Base-by-base conservation (phyloP, 2,329 filamentous ascomycete genomes). In the Penicillium rolfsii region DNA sequence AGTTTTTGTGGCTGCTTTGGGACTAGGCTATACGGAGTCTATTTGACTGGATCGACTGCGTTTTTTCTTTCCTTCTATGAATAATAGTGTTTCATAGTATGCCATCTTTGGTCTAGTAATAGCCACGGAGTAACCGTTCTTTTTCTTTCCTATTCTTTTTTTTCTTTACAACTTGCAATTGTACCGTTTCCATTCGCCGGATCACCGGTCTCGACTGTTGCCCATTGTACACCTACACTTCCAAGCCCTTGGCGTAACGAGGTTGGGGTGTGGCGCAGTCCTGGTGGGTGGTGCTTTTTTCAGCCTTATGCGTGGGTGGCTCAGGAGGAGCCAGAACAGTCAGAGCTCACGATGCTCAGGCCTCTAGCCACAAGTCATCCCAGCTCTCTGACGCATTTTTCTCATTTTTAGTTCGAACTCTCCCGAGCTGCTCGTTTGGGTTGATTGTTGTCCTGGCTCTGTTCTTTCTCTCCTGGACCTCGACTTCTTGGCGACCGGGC, bases 351-450 rank as follows among this genome's bases (percentile, higher is more conserved):
- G 30, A 6, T 40, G 50, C 22, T n/a, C 19, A 26, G 50, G 35
- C 16, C 22, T 7, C 5, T 4, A 24, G n/a, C 35, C 5, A 5
- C 8, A 6, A 35, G 30, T 36, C n/a, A 33, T 52, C 48, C 30
- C 16, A 52, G 30, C 49, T 26, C n/a, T 38, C 49, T 52, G 49
- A 40, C 49, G 35, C 49, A 46, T 46, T 3, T 11, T 52, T 26
- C 33, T 38, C 19, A 38, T 22, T 22, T 16, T 28, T 26, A 8
- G 16, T 53, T 40, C 26, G 50, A 7, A 11, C 50, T 52, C 50
- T 40, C 50, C 35, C 50, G 50, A 40, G 35, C 50, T 53, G 50
- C 50, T 53, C n/a, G 2, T 40, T 53, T 53, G 50, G 50, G 50
- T n/a, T 36, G 6, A 14, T 5, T 11, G 35, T 24, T 19, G 11